phyloP scores from a whole-genome alignment of 2,329 filamentous ascomycete genomes.

The Chrysoporthe austroafricana region DNA sequence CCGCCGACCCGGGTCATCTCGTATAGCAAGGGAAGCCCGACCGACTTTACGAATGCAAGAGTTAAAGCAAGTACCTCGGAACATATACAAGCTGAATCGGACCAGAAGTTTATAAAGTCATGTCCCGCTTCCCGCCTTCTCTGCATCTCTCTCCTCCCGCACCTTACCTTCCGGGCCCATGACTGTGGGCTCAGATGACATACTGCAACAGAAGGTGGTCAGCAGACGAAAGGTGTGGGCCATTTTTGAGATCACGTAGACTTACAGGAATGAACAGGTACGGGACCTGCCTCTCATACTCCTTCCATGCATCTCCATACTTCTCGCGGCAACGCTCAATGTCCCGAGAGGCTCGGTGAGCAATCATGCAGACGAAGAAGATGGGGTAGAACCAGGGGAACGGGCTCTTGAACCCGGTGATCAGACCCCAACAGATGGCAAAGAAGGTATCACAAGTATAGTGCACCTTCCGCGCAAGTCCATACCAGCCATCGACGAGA shows the following conservation, averaged over 20 bases:
- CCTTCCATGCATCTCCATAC: constrained; percentile 80
- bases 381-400: constrained; percentile 90
- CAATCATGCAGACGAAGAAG: constrained; percentile 81
- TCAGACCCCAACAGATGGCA: constrained; percentile 76
- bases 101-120: background rate
- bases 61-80: constrained; percentile 20
- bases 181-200: constrained; percentile 41
- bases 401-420: constrained; percentile 77
- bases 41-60: constrained; percentile 9
- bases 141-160: background rate
- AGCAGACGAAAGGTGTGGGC: background rate
- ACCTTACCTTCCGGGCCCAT: background rate
- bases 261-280: constrained; percentile 72
- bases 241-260: constrained; percentile 27
- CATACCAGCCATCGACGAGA: constrained; percentile 78
- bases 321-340: constrained; percentile 75
- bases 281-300: constrained; percentile 80
- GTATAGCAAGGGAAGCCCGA: background rate
- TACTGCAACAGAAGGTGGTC: constrained; percentile 38
- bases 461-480: constrained; percentile 75
- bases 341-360: constrained; percentile 76
- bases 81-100: constrained; percentile 25
- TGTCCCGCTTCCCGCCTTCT: background rate
- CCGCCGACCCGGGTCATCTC: background rate
- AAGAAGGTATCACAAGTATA: constrained; percentile 83